Percentiles rank a stretch among this genome's conserved stretches.
Evolutionary conservation across 2,329 filamentous ascomycete genomes (phyloP).

Genomic region (Xylaria digitata): DNA sequence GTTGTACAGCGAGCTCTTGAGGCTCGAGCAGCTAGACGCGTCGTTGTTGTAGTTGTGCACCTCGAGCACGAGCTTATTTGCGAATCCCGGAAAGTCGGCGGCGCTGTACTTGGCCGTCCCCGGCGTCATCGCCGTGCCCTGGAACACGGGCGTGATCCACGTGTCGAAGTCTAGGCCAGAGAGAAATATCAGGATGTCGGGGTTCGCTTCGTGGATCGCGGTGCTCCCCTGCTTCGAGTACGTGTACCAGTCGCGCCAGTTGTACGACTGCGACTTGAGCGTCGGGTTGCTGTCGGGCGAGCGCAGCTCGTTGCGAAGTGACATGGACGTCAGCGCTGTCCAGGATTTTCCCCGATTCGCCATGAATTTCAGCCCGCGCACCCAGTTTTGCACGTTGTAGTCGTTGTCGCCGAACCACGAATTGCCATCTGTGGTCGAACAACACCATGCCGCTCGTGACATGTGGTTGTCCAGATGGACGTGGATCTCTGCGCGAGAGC

Average conservation of each 20-base stretch:
- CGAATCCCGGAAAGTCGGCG: constrained; percentile 61
- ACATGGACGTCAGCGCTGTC: constrained; percentile 61
- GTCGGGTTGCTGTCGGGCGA: constrained; percentile 54
- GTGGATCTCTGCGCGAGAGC: constrained; percentile 56
- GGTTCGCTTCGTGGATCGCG: constrained; percentile 63
- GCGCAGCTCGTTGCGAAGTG: constrained; percentile 66
- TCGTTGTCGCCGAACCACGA: constrained; percentile 71
- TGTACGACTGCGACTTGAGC: constrained; percentile 57
- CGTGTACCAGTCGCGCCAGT: constrained; percentile 67
- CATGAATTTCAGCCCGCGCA: constrained; percentile 70
- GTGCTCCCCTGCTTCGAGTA: constrained; percentile 61
- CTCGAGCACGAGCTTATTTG: constrained; percentile 68
- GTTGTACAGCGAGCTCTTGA: constrained; percentile 60
- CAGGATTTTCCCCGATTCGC: constrained; percentile 64
- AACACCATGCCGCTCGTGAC: constrained; percentile 69
- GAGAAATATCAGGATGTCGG: constrained; percentile 66
- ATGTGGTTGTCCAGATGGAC: constrained; percentile 72
- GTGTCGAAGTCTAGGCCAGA: constrained; percentile 70
- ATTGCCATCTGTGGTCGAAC: constrained; percentile 65
- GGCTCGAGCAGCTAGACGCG: constrained; percentile 59
- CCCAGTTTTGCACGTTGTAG: constrained; percentile 70
- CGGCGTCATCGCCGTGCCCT: constrained; percentile 60
- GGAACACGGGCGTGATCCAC: constrained; percentile 62
- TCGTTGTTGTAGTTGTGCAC: constrained; percentile 69
- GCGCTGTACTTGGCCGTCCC: constrained; percentile 58